Base-by-base conservation (phyloP, 2,329 filamentous ascomycete species). In the Orbilia quercus region DNA sequence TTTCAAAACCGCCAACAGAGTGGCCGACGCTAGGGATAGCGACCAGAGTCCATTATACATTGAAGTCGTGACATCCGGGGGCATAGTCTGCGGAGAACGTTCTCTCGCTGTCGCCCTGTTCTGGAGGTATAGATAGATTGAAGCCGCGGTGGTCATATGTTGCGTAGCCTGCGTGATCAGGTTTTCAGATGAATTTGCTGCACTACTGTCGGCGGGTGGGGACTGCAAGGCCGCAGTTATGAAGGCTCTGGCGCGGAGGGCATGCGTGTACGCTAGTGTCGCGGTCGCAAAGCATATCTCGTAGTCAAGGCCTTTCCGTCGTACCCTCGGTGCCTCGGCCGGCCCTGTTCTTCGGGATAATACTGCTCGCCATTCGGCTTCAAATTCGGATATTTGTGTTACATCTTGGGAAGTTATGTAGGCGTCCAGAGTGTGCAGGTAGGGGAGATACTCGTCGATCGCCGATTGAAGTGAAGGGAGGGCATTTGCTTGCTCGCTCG, bases 1-100 rank as follows among this genome's bases (percentile, higher is more conserved):
- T 77, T 98, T 98, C 54, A 96, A 81, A 0, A 98, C 92, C 0
- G 92, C 92, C 0, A 97, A 86, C 0, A 98, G 85, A 1, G 70
- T 74, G 2, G 70, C 70, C 9, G 63, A 74, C 18, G 70, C 70
- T 12, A 74, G 4, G 7, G 55, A 67, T 36, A 74, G 48, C 22
- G 55, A 69, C 51, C 60, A 47, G 16, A 69, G 25, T n/a, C 25
- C 78, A 7, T 80, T 75, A 58, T 82, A 81, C 3, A 86, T 83
- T 63, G 60, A 65, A 7, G 60, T 54, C 5, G 69, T 59, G 23
- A 60, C 54, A 22, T 73, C 91, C 84, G 0, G 84, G 86, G 58
- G 84, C 83, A 14, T 85, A 82, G 6, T 83, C 84, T 1, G 84
- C 78, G 5, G 85, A 83, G 1, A 84, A 79, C 18, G 89, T 82